A percentile compares a stretch with the other conserved stretches of the same genome.
Conservation (phyloP, 2,329 filamentous ascomycete species). For the Neonectria magnoliae region DNA sequence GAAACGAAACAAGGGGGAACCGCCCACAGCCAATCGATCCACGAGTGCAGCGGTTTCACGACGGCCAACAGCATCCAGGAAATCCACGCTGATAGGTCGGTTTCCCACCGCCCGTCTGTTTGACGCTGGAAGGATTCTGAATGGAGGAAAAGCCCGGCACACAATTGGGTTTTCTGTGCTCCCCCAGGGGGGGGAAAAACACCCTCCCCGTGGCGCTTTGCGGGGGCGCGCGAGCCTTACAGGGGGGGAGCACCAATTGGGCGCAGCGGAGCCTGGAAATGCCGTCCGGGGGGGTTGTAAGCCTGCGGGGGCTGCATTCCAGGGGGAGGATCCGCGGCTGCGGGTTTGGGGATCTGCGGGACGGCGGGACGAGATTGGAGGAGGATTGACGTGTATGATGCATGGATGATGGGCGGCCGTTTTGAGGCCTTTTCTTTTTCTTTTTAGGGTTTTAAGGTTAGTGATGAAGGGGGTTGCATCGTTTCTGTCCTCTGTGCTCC, state of each 20-base stretch:
- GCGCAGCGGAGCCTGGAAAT: background rate
- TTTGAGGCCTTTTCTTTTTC: background rate
- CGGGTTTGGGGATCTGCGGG: background rate
- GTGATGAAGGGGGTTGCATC: background rate
- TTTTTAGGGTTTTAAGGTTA: constrained; percentile 2
- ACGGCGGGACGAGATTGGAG: background rate
- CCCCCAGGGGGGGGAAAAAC: background rate
- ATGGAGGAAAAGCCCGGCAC: background rate
- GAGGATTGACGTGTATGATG: background rate
- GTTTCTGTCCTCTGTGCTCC: background rate
- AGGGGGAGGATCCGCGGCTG: background rate
- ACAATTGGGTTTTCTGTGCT: background rate
- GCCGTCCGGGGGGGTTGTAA: background rate
- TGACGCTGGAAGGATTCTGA: background rate
- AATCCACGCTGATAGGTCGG: background rate
- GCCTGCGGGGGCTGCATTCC: background rate
- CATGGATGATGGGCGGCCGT: background rate
- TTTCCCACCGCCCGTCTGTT: background rate
- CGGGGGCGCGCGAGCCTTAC: background rate
- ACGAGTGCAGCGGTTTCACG: background rate
- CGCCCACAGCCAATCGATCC: background rate
- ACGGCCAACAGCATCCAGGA: background rate
- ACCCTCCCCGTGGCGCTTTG: background rate
- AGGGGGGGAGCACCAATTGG: background rate
- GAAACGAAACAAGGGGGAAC: background rate